These are phyloP conservation scores for Triangularia verruculosa DNA, from an alignment of 2,329 filamentous ascomycete species.

Conservation along the genomic window DNA sequence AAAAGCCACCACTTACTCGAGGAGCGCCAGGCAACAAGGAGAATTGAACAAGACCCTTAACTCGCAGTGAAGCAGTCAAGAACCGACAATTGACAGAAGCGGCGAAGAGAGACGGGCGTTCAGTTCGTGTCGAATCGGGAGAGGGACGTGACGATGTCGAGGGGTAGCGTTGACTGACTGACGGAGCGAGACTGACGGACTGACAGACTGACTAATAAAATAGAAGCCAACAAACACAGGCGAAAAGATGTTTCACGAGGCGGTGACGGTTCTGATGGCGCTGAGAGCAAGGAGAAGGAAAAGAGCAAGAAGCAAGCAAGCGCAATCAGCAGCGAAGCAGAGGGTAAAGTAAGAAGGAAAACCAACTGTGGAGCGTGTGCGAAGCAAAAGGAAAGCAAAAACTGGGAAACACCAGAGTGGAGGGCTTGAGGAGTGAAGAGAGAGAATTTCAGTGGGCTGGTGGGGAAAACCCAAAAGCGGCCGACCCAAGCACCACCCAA, in stretches of 20 bases:
- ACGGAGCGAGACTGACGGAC: no score
- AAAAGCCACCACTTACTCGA: not conserved
- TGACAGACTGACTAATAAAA: constrained; percentile 28
- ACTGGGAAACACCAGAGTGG: constrained; percentile 31
- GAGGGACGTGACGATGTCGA: not conserved
- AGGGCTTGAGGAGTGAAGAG: constrained; percentile 5
- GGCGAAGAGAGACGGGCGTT: not conserved
- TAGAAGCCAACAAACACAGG: constrained; percentile 29
- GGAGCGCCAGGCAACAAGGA: not conserved
- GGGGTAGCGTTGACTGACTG: no score
- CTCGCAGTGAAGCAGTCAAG: not conserved
- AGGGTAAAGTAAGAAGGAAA: constrained; percentile 33
- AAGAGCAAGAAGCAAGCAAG: constrained; percentile 16
- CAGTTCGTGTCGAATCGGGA: not conserved
- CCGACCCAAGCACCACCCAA: constrained; percentile 4
- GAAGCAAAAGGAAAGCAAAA: constrained; percentile 33
- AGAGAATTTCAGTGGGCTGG: constrained; percentile 14
- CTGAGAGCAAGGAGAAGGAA: constrained; percentile 17
- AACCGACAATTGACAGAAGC: not conserved
- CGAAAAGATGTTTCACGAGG: constrained; percentile 36
- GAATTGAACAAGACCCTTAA: not conserved
- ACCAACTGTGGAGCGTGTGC: constrained; percentile 30
- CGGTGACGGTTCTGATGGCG: constrained; percentile 31
- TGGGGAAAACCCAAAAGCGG: constrained; percentile 10
- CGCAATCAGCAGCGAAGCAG: constrained; percentile 24